Conservation (phyloP, 1,139 yeast genomes). For the Hyphopichia wangnamkhiaoensis region DNA sequence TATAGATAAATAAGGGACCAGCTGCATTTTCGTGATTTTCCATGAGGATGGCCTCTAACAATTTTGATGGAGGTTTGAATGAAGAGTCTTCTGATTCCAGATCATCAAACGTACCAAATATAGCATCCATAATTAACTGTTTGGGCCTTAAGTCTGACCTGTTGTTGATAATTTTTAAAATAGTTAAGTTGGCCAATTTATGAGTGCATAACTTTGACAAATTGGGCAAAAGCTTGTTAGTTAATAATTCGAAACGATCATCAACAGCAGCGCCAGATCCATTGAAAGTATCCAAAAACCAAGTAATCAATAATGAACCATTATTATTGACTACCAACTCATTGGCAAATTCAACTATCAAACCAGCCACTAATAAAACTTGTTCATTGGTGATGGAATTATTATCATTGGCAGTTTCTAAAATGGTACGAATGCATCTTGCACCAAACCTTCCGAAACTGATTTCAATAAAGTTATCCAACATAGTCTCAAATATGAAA, state of each 20-base stretch:
- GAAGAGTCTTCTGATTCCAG: conserved; percentile 19
- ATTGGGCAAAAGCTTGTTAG: conserved; percentile 59
- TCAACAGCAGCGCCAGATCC: conserved; percentile 51
- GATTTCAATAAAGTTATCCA: conserved; percentile 77
- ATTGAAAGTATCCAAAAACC: conserved; percentile 90
- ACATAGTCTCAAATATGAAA: conserved; percentile 82
- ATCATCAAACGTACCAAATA: conserved; percentile 57
- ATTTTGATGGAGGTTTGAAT: conserved; percentile 25
- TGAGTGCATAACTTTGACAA: conserved; percentile 74
- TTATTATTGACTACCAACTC: conserved; percentile 81
- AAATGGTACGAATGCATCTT: conserved; percentile 88
- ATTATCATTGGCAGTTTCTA: conserved; percentile 63
- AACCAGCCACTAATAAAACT: conserved; percentile 72
- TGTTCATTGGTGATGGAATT: conserved; percentile 60
- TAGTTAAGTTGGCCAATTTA: conserved; percentile 81
- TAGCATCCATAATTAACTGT: conserved; percentile 57
- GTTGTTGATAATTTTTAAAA: conserved; percentile 74
- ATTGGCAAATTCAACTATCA: conserved; percentile 76
- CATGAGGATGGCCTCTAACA: conserved; percentile 49
- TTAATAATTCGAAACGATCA: conserved; percentile 33
- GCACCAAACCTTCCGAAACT: conserved; percentile 94
- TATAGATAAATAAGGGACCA: conserved; percentile 85
- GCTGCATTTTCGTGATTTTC: conserved; percentile 57
- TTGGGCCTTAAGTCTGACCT: conserved; percentile 67
- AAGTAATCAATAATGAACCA: conserved; percentile 86